Percentiles rank a stretch among this genome's conserved stretches.
Conservation (phyloP, 805 yeast genomes). For the Starmerella kuoi region DNA sequence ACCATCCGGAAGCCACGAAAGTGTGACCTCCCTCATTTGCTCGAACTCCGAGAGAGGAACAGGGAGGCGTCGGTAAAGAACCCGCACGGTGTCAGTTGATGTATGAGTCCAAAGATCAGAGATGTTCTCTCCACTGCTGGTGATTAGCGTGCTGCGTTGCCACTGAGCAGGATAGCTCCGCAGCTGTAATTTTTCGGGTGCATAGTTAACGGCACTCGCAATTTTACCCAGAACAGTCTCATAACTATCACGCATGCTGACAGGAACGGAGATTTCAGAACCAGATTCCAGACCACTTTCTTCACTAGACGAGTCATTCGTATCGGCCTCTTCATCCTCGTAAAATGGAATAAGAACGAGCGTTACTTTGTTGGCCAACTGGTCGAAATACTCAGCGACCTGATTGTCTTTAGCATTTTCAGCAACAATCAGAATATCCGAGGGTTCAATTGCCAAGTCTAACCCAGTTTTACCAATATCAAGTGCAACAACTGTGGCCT, state of each 20-base stretch:
- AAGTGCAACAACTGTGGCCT: neutral
- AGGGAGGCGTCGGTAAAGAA: conserved; percentile 67
- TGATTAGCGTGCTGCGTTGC: neutral
- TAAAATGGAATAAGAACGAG: conserved; percentile 13
- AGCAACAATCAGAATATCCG: conserved; percentile 8
- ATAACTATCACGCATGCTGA: conserved; percentile 48
- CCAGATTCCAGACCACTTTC: neutral
- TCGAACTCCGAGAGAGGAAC: conserved; percentile 69
- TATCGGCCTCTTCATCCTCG: conserved; percentile 16
- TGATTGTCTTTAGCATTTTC: neutral
- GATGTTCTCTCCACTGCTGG: conserved; percentile 11
- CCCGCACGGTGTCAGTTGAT: conserved; percentile 16
- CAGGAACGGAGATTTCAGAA: conserved; percentile 42
- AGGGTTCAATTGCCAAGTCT: neutral
- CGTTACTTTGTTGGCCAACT: conserved; percentile 25
- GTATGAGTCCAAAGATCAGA: conserved; percentile 12
- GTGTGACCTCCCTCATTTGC: conserved; percentile 49
- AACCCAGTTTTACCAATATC: neutral
- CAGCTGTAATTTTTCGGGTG: conserved; percentile 52
- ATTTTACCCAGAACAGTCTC: conserved; percentile 49
- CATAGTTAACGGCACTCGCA: conserved; percentile 44
- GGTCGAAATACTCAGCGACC: conserved; percentile 27
- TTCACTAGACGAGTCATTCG: conserved; percentile 14
- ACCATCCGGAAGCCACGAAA: conserved; percentile 64
- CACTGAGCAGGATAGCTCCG: conserved; percentile 21